Conservation (phyloP, 305 asterid genomes). For the Rubia tinctorum region DNA sequence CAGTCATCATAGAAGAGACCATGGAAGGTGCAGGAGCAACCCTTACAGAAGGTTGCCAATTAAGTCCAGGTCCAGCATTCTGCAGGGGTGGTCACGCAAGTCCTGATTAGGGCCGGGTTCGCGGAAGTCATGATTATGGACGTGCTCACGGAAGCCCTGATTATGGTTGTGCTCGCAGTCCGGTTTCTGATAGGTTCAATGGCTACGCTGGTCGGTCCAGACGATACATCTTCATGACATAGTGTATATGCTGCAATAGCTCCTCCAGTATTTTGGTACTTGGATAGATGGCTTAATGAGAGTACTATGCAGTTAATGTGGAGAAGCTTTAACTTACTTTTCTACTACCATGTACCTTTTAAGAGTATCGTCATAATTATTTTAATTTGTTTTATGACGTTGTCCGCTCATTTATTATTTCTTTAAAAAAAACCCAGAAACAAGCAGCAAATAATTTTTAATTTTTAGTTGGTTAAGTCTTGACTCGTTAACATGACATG, state of each 20-base stretch:
- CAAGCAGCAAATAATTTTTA: too few species aligned
- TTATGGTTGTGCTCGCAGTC: conserved; percentile 48
- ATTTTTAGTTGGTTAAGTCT: too few species aligned
- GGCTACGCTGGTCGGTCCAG: conserved; percentile 12
- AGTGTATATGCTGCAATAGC: conserved; percentile 34
- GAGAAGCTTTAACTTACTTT: not conserved
- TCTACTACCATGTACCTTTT: not conserved
- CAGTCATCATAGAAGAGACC: conserved; percentile 47
- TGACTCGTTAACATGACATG: too few species aligned
- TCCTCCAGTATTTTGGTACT: not conserved
- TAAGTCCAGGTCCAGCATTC: conserved; percentile 37
- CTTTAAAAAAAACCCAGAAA: too few species aligned
- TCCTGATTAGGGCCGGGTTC: conserved; percentile 49
- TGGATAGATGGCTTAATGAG: not conserved
- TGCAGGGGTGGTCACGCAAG: conserved; percentile 35
- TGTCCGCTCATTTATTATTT: too few species aligned
- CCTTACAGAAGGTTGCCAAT: conserved; percentile 46
- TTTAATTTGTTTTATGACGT: too few species aligned
- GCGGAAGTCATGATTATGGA: conserved; percentile 53
- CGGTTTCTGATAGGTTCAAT: conserved; percentile 45
- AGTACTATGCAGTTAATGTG: too few species aligned
- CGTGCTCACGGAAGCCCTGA: conserved; percentile 65
- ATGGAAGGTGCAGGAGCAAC: conserved; percentile 35
- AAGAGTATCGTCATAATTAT: not conserved
- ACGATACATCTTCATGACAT: conserved; percentile 17